Evolutionary conservation across 176 grass and related monocot species (phyloP).

Genomic region (Musa schizocarpa): DNA sequence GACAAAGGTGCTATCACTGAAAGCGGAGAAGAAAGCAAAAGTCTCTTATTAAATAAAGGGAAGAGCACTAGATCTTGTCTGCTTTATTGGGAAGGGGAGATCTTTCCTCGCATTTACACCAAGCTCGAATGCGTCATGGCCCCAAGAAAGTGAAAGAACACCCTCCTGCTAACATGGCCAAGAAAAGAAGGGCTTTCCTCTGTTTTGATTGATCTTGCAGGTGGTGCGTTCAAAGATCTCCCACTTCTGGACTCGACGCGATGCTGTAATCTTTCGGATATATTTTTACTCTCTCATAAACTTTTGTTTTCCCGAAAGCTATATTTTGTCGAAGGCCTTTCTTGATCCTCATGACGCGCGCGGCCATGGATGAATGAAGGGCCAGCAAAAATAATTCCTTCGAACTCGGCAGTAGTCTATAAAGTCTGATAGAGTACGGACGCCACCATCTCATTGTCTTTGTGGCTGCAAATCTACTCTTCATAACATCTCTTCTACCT

Average conservation of each 20-base stretch:
- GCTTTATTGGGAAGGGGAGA: slow-evolving; percentile 3
- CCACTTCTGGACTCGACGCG: too few species aligned
- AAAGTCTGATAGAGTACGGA: not conserved
- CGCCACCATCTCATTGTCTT: not conserved
- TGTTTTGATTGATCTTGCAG: too few species aligned
- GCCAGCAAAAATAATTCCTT: too few species aligned
- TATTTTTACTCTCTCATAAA: too few species aligned
- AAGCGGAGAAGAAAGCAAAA: slow-evolving; percentile 8
- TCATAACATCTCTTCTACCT: not conserved
- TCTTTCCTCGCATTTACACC: not conserved
- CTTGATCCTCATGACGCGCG: not conserved
- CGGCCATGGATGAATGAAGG: not conserved
- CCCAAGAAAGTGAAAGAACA: not conserved
- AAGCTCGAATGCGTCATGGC: not conserved
- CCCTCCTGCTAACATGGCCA: not conserved
- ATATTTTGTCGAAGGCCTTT: not conserved
- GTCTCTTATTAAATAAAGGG: not conserved
- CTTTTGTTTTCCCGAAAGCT: not conserved
- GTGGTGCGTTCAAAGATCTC: too few species aligned
- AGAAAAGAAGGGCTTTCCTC: not conserved
- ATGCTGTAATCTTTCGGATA: too few species aligned
- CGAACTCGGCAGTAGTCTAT: too few species aligned
- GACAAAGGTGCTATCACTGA: slow-evolving; percentile 2
- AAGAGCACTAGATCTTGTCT: not conserved
- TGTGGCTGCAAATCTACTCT: not conserved